A percentile compares a stretch with the other conserved stretches of the same genome.
Evolutionary conservation across 2,329 filamentous ascomycete genomes (phyloP).

Genomic region (Trichoderma afroharzianum): DNA sequence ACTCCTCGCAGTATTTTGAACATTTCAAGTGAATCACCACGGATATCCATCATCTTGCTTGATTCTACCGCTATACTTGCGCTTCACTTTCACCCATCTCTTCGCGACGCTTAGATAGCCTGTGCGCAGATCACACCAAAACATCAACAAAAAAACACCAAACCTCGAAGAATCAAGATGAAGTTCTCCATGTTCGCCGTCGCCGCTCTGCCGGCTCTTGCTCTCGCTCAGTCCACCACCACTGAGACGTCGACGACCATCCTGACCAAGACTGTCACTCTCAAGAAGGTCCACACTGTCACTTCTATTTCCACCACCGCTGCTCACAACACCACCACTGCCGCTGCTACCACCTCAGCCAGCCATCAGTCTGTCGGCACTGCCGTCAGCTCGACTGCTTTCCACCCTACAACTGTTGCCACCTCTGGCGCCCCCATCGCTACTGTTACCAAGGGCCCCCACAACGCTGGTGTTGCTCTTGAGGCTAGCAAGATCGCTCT

Average conservation of each 20-base stretch:
- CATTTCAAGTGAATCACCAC: not conserved
- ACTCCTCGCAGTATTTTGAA: not conserved
- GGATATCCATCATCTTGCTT: constrained; percentile 2
- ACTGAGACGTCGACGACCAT: constrained; percentile 38
- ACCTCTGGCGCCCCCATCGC: constrained; percentile 30
- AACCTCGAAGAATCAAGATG: constrained; percentile 30
- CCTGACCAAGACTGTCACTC: constrained; percentile 50
- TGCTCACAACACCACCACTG: constrained; percentile 34
- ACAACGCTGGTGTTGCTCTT: constrained; percentile 43
- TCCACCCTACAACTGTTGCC: constrained; percentile 22
- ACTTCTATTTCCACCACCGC: constrained; percentile 20
- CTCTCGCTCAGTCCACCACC: constrained; percentile 39
- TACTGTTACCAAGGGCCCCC: constrained; percentile 35
- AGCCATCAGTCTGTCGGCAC: constrained; percentile 15
- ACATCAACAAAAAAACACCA: constrained; percentile 16
- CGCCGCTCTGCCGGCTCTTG: constrained; percentile 52
- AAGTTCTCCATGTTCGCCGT: constrained; percentile 42
- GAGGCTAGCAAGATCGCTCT: constrained; percentile 43
- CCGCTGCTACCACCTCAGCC: constrained; percentile 31
- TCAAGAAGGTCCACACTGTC: constrained; percentile 44
- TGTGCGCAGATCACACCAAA: constrained; percentile 25
- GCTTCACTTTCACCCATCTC: not conserved
- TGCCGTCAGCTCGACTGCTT: constrained; percentile 23
- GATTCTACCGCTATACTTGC: not conserved
- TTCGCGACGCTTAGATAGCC: constrained; percentile 20